Evolutionary conservation across 2,329 filamentous ascomycete species (phyloP), one percentile per base, ranked within the genome.

Genomic region (Peltaster fructicola): DNA sequence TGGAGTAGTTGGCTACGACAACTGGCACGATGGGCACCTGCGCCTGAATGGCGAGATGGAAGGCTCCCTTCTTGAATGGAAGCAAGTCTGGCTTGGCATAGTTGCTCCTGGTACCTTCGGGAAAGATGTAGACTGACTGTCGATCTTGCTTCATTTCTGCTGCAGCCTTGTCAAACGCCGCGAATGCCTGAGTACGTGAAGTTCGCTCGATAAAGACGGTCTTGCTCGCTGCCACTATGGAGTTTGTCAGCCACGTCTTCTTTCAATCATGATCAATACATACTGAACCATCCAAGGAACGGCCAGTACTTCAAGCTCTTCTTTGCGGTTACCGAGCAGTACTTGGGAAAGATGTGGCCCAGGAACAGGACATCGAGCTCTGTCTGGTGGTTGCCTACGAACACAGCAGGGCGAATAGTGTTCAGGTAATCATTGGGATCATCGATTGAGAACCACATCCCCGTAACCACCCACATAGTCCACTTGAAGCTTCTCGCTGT

Each of bases 31-130:
- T 79, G 14, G 84, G 84, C 5, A 93, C 88, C 37, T 81, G 77
- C 2, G 85, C 85, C 60, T 95, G 79, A 11, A 98, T 69, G 22
- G 88, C 88, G 16, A 98, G 65, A 51, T 98, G 85, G 54, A 98
- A 98, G 22, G 85, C 88, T 31, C 88, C 88, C 61, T 98, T 98
- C 59, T 98, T 98, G 64, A 95, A 98, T n/a, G 82, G 79, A 27
- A 95, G 60, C 41, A 98, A 56, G 30, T 65, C 68, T 2, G 88
- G 78, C 27, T 84, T 73, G 40, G 75, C 69, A 29, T 77, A 65
- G 56, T 95, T 92, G 49, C 79, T 90, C 38, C 88, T 68, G 2
- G 88, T 98, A 24, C 88, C 88, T 57, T 98, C 88, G 30, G 78
- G 76, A 52, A 85, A 85, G 56, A 85, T 81, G 57, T 72, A 85